phyloP scores from a whole-genome alignment of 805 yeast genomes.

The Pichia occidentalis region DNA sequence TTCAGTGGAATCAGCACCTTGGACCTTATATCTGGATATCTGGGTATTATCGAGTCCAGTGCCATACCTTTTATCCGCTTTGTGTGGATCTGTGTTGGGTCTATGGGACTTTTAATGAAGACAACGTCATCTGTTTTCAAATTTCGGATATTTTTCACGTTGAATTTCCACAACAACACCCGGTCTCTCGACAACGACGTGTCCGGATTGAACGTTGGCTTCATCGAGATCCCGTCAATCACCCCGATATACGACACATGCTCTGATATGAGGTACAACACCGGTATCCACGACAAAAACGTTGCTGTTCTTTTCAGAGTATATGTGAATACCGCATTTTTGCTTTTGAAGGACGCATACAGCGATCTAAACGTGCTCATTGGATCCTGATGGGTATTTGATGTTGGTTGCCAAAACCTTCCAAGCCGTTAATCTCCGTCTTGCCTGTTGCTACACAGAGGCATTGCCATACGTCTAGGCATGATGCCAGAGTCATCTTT shows the following conservation, averaged over 20 bases:
- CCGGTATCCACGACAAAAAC: conserved; percentile 73
- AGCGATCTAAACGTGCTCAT: neutral
- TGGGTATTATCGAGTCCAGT: conserved; percentile 61
- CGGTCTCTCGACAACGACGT: conserved; percentile 42
- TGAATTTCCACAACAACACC: conserved; percentile 65
- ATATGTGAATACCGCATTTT: conserved; percentile 22
- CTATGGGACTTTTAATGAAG: conserved; percentile 70
- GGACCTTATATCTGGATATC: conserved; percentile 60
- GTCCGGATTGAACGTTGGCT: conserved; percentile 71
- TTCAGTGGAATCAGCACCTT: conserved; percentile 61
- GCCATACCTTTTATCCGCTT: conserved; percentile 73
- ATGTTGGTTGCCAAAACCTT: too few relatives aligned
- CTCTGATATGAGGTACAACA: conserved; percentile 57
- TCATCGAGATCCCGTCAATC: conserved; percentile 79
- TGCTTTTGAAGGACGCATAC: neutral
- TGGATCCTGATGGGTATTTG: neutral
- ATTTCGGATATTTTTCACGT: conserved; percentile 40
- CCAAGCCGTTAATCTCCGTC: too few relatives aligned
- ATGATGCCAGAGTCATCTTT: too few relatives aligned
- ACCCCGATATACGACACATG: conserved; percentile 68
- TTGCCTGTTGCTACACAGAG: too few relatives aligned
- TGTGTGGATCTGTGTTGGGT: conserved; percentile 69
- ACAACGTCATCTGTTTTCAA: conserved; percentile 64
- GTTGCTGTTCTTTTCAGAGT: conserved; percentile 29
- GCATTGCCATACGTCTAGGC: too few relatives aligned